Percentiles rank a stretch among this genome's conserved stretches.
Evolutionary conservation across 495 filamentous ascomycete species (phyloP).

Genomic region (Penicillium manginii): DNA sequence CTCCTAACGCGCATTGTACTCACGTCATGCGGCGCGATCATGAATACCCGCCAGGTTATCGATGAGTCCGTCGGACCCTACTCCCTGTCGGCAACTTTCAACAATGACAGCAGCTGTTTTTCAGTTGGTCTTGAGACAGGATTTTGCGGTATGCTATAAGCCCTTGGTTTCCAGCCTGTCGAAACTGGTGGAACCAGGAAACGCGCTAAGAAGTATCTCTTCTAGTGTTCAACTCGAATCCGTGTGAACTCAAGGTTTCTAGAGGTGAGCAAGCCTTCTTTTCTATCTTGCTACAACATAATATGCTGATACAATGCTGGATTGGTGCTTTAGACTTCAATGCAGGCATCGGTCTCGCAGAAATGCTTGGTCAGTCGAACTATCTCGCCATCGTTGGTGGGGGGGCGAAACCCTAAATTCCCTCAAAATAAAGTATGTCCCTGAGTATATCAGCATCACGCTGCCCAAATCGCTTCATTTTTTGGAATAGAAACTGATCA

Average conservation of each 20-base stretch:
- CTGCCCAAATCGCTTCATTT: too few species aligned
- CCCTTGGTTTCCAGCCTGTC: not conserved
- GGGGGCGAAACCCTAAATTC: slow-evolving; percentile 80
- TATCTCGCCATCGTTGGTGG: slow-evolving; percentile 90
- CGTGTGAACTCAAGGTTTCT: slow-evolving; percentile 72
- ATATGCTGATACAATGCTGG: not conserved
- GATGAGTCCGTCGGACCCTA: slow-evolving; percentile 73
- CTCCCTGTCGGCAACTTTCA: slow-evolving; percentile 85
- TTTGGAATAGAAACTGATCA: not conserved
- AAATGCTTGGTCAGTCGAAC: slow-evolving; percentile 88
- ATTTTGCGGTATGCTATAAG: slow-evolving; percentile 70
- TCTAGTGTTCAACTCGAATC: slow-evolving; percentile 76
- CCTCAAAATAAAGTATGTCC: slow-evolving; percentile 77
- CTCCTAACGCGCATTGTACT: not conserved
- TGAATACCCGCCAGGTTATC: slow-evolving; percentile 91
- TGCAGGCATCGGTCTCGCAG: slow-evolving; percentile 78
- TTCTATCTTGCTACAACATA: not conserved
- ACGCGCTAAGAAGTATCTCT: slow-evolving; percentile 12
- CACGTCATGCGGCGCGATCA: slow-evolving; percentile 45
- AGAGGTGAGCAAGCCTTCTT: slow-evolving; percentile 50
- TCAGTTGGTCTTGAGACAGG: slow-evolving; percentile 85
- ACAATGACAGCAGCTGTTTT: slow-evolving; percentile 85
- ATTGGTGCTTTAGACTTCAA: slow-evolving; percentile 68
- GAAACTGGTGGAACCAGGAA: not conserved
- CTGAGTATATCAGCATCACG: not conserved